Evolutionary conservation across 176 grass and related monocot species (phyloP), one percentile per base, ranked within the genome.

Genomic region (sorghum (Sorghum bicolor)): DNA sequence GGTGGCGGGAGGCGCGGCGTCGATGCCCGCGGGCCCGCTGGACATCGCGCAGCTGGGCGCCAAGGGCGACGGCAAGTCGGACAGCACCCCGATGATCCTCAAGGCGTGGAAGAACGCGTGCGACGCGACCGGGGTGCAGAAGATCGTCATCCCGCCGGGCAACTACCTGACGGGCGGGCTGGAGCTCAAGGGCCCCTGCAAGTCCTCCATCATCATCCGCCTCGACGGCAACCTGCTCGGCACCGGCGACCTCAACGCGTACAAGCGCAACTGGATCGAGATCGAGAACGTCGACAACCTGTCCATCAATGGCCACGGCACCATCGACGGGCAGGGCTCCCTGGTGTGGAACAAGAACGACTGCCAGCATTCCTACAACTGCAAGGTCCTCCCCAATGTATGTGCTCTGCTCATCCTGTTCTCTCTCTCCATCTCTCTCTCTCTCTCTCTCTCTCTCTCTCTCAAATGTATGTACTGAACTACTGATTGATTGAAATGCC

Each of bases 81-180:
- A 97, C 58, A 75, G 80, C 78, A 90, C 91, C 44, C 10, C 55
- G 87, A 85, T 74, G 77, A 70, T 97, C n/a, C 14, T 83, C 70
- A 28, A 80, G 72, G 86, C 89, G 77, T 94, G 94, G 94, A 67
- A 81, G 77, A 11, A 44, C 28, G 94, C 94, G 81, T 97, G 91
- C 70, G 4, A 0, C 2, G 74, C 84, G 29, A 40, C 81, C 5
- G 89, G 87, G 38, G 52, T 33, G 41, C 80, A 90, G 31, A 86
- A 58, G 74, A 79, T 97, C 61, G 1, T 81, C 39, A 86, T 97
- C 50, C 91, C 91, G 2, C 4, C 45, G 5, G 94, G 94, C 12
- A 33, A 57, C 38, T 97, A 62, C 82, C 52, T 90, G 16, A 69
- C 86, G 0, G 91, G 91, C 17, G 64, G 82, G 2, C 26, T 92